These are phyloP conservation scores for Smithsoniella earleae DNA, from an alignment of 163 green algal species.

Conservation along the genomic window DNA sequence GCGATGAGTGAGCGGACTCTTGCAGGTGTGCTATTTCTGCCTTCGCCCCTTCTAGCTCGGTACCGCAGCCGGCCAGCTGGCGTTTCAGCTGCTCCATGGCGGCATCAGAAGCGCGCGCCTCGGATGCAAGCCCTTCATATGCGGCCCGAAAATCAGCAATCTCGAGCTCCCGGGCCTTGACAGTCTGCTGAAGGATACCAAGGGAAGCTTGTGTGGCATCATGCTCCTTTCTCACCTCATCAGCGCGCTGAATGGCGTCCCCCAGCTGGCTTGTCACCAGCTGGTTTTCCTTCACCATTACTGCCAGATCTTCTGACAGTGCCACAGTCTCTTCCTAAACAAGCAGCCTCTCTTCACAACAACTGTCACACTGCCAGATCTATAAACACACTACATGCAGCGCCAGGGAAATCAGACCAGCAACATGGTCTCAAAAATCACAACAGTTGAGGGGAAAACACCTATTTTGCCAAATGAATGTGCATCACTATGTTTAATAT, in stretches of 20 bases:
- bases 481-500: too few species aligned
- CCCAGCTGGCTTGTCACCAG: not conserved
- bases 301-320: slow-evolving; percentile 11
- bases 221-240: not conserved
- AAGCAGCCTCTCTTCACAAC: too few species aligned
- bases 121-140: slow-evolving; percentile 22
- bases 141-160: not conserved
- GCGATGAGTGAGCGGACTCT: not conserved
- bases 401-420: too few species aligned
- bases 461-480: too few species aligned
- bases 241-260: not conserved
- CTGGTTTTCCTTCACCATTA: slow-evolving; percentile 31
- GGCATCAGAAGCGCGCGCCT: not conserved
- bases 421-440: too few species aligned
- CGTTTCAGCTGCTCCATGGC: not conserved
- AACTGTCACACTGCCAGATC: too few species aligned
- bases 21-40: not conserved
- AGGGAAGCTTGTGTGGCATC: slow-evolving; percentile 18
- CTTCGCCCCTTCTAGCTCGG: slow-evolving; percentile 11
- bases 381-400: too few species aligned
- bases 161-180: slow-evolving; percentile 2
- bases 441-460: too few species aligned
- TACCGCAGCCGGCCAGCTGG: not conserved
- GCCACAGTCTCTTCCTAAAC: slow-evolving; percentile 7
- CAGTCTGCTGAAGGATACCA: slow-evolving; percentile 13